Base-by-base conservation (phyloP, 495 filamentous ascomycete genomes). In the Viridothelium virens region DNA sequence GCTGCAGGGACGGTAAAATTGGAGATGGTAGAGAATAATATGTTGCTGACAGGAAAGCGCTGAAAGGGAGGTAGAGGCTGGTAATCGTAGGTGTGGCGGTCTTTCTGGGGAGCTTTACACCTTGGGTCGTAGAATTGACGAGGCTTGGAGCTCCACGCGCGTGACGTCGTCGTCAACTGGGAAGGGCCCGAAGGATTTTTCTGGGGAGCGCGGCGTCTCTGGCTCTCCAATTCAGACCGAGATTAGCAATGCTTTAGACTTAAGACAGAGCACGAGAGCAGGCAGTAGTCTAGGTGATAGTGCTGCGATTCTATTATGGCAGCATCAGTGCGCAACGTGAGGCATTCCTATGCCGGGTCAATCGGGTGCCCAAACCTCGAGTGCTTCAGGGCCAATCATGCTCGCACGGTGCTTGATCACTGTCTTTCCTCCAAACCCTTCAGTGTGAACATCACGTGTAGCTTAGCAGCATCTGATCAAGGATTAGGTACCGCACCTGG, bases 361-460 rank as follows among this genome's bases (percentile, higher is more conserved):
- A 59, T 59, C 53, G 53, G 33, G 53, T 59, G 53, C 53, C 53
- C n/a, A 36, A 59, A 4, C 31, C 53, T 59, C 31, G 5, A 59
- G 31, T 59, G 53, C 53, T 59, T 59, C 53, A 59, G 53, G 53
- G 53, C 53, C 53, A 59, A 59, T 59, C 53, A 59, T 34, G 53
- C 31, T 9, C 5, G 53, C 53, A 59, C 53, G 53, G 14, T 34
- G 25, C 36, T 18, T 6, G n/a, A 36, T 59, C 53, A 36, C 18
- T 6, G 25, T 59, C 53, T 59, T 59, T 33, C 6, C 18, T 31
- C 7, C 53, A 36, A 10, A 59, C 25, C 11, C 25, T 14, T 25
- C 25, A 25, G 25, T 25, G 25, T 25, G 25, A 25, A 25, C 41
- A 44, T 44, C 41, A 44, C 41, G 25, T 25, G 25, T 25, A 7